phyloP scores from a whole-genome alignment of 768 basidiomycete species.

The Pulveroboletus sp. region DNA sequence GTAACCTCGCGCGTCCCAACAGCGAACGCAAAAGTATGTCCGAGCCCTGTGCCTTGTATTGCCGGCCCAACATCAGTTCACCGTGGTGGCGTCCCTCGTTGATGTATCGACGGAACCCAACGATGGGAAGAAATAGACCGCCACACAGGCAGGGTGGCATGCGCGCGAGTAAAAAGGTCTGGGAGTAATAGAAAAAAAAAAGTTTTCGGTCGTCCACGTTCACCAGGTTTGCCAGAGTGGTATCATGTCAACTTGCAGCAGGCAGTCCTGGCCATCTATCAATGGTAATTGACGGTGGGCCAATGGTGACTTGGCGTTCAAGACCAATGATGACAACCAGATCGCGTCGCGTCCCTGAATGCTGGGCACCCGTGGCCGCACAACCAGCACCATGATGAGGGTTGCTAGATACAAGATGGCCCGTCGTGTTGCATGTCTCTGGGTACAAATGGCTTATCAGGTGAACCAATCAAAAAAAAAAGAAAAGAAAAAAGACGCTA shows the following conservation, averaged over 20 bases:
- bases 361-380: background rate
- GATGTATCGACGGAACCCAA: background rate
- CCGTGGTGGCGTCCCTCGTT: conserved; percentile 16
- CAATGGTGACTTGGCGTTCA: conserved; percentile 12
- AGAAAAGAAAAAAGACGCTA: background rate
- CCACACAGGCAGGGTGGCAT: conserved; percentile 11
- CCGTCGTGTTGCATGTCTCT: background rate
- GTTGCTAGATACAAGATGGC: background rate
- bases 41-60: conserved; percentile 1
- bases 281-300: background rate
- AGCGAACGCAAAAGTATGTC: conserved; percentile 1
- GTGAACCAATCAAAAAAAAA: background rate
- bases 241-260: background rate
- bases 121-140: conserved; percentile 11
- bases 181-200: background rate
- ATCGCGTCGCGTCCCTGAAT: conserved; percentile 15
- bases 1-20: background rate
- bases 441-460: conserved; percentile 8
- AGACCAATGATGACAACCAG: background rate
- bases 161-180: conserved; percentile 12
- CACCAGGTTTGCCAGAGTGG: background rate
- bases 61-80: background rate
- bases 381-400: conserved; percentile 4
- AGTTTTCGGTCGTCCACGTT: conserved; percentile 7
- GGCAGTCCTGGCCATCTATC: background rate